A percentile compares a stretch with the other conserved stretches of the same genome.
These are phyloP conservation scores for Dioszegia hungarica DNA, from an alignment of 768 basidiomycete species.

Conservation along the genomic window DNA sequence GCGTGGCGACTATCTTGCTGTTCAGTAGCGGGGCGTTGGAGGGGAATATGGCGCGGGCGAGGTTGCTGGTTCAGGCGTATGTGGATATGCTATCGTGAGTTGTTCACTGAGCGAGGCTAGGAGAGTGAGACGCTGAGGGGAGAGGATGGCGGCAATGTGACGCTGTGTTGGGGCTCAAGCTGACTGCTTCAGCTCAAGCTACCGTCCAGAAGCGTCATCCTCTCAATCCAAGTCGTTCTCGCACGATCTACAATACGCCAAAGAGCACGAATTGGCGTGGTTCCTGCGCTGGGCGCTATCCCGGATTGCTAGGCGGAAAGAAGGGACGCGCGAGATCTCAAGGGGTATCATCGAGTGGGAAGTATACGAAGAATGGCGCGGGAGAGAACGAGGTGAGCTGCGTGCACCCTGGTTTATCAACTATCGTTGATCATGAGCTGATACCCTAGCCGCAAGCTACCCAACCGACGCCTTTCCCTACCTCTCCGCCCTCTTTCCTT, in stretches of 20 bases:
- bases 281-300: conserved; percentile 87
- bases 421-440: conserved; percentile 1
- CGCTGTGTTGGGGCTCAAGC: no score
- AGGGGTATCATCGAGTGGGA: conserved; percentile 78
- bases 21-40: conserved; percentile 87
- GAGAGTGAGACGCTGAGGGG: no score
- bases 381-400: conserved; percentile 68
- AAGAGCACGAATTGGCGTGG: conserved; percentile 84
- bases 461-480: conserved; percentile 67
- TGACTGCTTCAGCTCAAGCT: not conserved
- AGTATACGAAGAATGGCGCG: conserved; percentile 72
- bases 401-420: not conserved
- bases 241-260: conserved; percentile 73
- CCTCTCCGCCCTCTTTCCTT: conserved; percentile 54
- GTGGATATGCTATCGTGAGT: conserved; percentile 51
- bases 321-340: conserved; percentile 15
- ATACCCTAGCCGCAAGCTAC: conserved; percentile 58
- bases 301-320: conserved; percentile 64
- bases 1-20: conserved; percentile 79
- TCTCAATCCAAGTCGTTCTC: conserved; percentile 2
- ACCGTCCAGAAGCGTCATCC: not conserved
- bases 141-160: no score
- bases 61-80: conserved; percentile 73
- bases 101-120: no score
- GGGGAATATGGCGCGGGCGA: conserved; percentile 63